A percentile compares a stretch with the other conserved stretches of the same genome.
phyloP scores from a whole-genome alignment of 2,329 filamentous ascomycete species.

The Sclerotiophoma versabilis region DNA sequence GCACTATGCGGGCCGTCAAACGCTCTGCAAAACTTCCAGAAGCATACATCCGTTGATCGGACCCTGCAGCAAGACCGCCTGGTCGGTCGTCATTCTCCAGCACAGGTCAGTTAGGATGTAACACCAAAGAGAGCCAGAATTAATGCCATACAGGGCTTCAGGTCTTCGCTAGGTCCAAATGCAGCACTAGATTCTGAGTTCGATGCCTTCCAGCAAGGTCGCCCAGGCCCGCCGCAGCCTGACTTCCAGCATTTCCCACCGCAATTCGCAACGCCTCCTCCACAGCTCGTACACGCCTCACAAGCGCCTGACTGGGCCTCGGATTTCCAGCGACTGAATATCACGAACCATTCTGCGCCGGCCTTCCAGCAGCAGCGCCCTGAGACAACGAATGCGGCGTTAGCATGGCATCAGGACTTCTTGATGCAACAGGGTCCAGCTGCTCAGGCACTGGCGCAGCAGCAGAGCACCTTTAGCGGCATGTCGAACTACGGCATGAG shows the following conservation, averaged over 20 bases:
- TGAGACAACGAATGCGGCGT: constrained; percentile 37
- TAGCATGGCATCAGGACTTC: constrained; percentile 69
- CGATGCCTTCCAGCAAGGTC: constrained; percentile 69
- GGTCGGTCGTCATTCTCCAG: constrained; percentile 59
- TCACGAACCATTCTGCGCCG: constrained; percentile 51
- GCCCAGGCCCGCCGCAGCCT: constrained; percentile 47
- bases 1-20: constrained; percentile 78
- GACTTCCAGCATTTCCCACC: constrained; percentile 46
- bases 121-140: constrained; percentile 3
- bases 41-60: constrained; percentile 72
- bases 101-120: constrained; percentile 57
- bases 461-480: constrained; percentile 36
- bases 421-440: constrained; percentile 50
- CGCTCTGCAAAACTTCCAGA: constrained; percentile 74
- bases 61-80: constrained; percentile 77
- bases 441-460: constrained; percentile 36
- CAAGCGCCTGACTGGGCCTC: constrained; percentile 55
- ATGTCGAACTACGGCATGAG: constrained; percentile 40
- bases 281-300: constrained; percentile 42
- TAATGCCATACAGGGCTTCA: constrained; percentile 62
- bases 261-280: constrained; percentile 50
- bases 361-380: constrained; percentile 57
- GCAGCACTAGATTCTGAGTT: constrained; percentile 70
- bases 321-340: constrained; percentile 58
- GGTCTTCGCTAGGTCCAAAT: constrained; percentile 62